Evolutionary conservation across 2,329 filamentous ascomycete genomes (phyloP).

Genomic region (Alternaria brassicicola): DNA sequence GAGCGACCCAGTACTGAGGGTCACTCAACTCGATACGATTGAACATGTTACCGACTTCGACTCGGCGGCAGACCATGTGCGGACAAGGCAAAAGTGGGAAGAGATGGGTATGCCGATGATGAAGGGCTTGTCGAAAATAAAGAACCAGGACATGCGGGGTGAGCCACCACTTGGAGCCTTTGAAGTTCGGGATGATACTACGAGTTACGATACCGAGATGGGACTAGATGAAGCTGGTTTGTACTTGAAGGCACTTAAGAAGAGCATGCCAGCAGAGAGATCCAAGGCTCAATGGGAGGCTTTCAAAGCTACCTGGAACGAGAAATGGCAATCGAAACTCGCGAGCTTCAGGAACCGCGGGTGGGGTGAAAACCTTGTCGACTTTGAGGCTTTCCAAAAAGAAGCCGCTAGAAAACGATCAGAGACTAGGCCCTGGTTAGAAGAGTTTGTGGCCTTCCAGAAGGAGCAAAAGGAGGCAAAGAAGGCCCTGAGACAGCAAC

Average conservation of each 20-base stretch:
- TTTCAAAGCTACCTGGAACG: constrained; percentile 9
- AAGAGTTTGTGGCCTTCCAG: constrained; percentile 5
- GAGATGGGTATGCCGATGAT: constrained; percentile 78
- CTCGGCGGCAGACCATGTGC: constrained; percentile 79
- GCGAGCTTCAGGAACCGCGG: constrained; percentile 3
- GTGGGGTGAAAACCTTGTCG: constrained; percentile 1
- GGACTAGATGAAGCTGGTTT: constrained; percentile 37
- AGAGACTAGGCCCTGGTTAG: constrained; percentile 3
- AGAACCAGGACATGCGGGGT: constrained; percentile 20
- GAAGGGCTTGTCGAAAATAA: constrained; percentile 32
- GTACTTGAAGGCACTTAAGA: constrained; percentile 33
- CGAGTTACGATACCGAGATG: constrained; percentile 33
- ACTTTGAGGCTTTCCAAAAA: not conserved
- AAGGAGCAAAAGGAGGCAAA: constrained; percentile 4
- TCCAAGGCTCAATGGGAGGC: constrained; percentile 1
- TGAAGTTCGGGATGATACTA: constrained; percentile 42
- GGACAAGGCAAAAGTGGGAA: constrained; percentile 84
- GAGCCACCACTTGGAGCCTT: constrained; percentile 35
- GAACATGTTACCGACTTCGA: constrained; percentile 90
- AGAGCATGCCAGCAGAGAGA: constrained; percentile 21
- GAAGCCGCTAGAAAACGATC: not conserved
- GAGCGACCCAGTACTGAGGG: constrained; percentile 72
- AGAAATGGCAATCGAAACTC: constrained; percentile 14
- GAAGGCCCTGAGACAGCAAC: constrained; percentile 17
- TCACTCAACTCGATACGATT: constrained; percentile 80